These are phyloP conservation scores for Komagataea norvegica DNA, from an alignment of 1,139 yeast species.

Conservation along the genomic window DNA sequence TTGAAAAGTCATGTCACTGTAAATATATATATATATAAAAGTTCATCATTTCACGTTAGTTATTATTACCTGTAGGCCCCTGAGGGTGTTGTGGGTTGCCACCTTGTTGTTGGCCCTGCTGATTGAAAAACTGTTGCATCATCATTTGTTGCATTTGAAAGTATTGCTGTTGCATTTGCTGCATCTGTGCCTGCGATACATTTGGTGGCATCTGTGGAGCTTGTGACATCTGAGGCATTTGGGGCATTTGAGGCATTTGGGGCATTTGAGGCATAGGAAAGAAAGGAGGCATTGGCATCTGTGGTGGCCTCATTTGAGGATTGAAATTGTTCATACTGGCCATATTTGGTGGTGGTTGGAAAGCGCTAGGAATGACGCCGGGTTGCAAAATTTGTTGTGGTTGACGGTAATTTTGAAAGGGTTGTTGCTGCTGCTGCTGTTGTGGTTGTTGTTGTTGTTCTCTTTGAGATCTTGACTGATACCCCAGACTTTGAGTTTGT, in stretches of 20 bases:
- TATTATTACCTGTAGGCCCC: constrained; percentile 4
- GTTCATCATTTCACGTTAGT: too few species aligned
- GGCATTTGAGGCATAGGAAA: constrained; percentile 10
- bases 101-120: constrained; percentile 12
- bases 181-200: constrained; percentile 14
- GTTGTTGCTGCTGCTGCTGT: constrained; percentile 11
- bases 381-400: constrained; percentile 3
- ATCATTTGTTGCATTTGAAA: constrained; percentile 31
- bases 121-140: constrained; percentile 28
- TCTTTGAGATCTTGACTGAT: constrained; percentile 23
- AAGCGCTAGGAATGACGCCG: constrained; percentile 11
- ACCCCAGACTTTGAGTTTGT: constrained; percentile 13
- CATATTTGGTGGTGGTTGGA: constrained; percentile 17
- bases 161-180: constrained; percentile 28
- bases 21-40: too few species aligned
- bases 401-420: constrained; percentile 17
- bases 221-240: constrained; percentile 13
- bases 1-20: too few species aligned
- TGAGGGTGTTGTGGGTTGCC: constrained; percentile 4
- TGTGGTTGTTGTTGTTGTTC: constrained; percentile 17
- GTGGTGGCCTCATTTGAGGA: background rate
- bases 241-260: constrained; percentile 10
- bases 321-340: background rate
- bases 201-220: constrained; percentile 11
- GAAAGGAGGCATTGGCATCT: constrained; percentile 9